A percentile compares a stretch with the other conserved stretches of the same genome.
Evolutionary conservation across 1,284 basidiomycete species (phyloP).

Genomic region (Cryptococcus maquisensis): DNA sequence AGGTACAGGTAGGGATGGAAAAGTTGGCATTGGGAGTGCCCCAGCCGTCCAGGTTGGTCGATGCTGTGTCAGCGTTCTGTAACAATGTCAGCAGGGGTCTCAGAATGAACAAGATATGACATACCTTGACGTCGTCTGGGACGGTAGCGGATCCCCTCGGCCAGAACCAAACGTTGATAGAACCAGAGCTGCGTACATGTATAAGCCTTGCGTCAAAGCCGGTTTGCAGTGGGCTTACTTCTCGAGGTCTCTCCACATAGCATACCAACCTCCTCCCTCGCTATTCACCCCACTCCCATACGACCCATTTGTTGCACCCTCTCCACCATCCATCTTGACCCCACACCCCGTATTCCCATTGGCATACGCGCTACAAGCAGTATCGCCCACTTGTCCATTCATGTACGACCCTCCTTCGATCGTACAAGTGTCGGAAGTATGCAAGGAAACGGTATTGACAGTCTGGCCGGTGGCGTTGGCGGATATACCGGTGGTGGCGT

Average conservation of each 20-base stretch:
- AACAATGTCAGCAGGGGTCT: not conserved
- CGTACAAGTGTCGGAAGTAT: conserved; percentile 59
- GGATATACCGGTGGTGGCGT: conserved; percentile 21
- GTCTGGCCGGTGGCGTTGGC: conserved; percentile 34
- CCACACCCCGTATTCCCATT: conserved; percentile 64
- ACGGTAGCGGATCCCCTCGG: conserved; percentile 31
- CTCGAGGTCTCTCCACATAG: conserved; percentile 50
- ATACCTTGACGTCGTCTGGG: conserved; percentile 39
- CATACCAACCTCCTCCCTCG: conserved; percentile 73
- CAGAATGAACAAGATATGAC: not conserved
- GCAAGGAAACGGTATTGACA: conserved; percentile 60
- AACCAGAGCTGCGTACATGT: conserved; percentile 20
- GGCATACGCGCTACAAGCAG: conserved; percentile 57
- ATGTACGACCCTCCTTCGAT: conserved; percentile 53
- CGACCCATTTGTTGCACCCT: conserved; percentile 25
- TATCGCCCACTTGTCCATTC: conserved; percentile 28
- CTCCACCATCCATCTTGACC: conserved; percentile 50
- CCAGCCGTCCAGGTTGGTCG: conserved; percentile 30
- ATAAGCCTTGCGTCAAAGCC: not conserved
- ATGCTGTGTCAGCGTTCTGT: conserved; percentile 20
- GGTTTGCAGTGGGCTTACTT: conserved; percentile 22
- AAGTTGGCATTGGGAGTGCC: conserved; percentile 37
- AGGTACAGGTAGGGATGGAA: conserved; percentile 30
- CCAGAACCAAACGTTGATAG: conserved; percentile 42
- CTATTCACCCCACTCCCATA: conserved; percentile 36